Base-by-base conservation (phyloP, 352 stramenopile species). In the Pythium graminicola region DNA sequence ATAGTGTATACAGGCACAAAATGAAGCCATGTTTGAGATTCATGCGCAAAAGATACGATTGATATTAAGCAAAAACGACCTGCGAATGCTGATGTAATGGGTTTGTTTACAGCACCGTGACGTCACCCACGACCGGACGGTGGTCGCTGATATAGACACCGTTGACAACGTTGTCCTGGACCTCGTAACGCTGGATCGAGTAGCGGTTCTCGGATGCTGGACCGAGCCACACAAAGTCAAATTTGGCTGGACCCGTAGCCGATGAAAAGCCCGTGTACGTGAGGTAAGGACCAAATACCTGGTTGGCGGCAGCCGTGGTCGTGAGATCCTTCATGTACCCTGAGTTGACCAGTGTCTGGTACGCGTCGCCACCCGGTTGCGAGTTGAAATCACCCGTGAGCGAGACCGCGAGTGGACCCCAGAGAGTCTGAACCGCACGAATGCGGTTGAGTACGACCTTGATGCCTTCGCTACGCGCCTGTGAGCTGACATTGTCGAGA, bases 301-400 rank as follows among this genome's bases (percentile, higher is more conserved):
- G 48, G 48, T 20, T 38, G 48, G 17, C 35, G 10, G 35, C 16
- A 16, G 24, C n/a, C 3, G 51, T 31, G 24, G 33, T 58, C 24
- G 28, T 32, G 29, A 58, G n/a, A 32, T 58, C 51, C 23, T 45
- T 35, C 13, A 42, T 35, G 31, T 45, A 58, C 8, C 51, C 40
- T 2, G 43, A 17, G 51, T 13, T 45, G 11, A 45, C 22, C 27
- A 58, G 28, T 32, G 51, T 51, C 28, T 44, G 22, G 51, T 58
- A 58, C 6, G 51, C 51, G 51, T 58, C 51, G 17, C 31, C 29
- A 8, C 51, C 51, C 1, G 41, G 29, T 26, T 58, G 51, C 51
- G 51, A 58, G 41, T 58, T 58, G 29, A 58, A 58, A 33, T 58
- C 51, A 23, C 51, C 51, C 51, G 51, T 58, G 42, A 58, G 51